These are phyloP conservation scores for Fusarium humuli DNA, from an alignment of 2,329 filamentous ascomycete species.

Conservation along the genomic window DNA sequence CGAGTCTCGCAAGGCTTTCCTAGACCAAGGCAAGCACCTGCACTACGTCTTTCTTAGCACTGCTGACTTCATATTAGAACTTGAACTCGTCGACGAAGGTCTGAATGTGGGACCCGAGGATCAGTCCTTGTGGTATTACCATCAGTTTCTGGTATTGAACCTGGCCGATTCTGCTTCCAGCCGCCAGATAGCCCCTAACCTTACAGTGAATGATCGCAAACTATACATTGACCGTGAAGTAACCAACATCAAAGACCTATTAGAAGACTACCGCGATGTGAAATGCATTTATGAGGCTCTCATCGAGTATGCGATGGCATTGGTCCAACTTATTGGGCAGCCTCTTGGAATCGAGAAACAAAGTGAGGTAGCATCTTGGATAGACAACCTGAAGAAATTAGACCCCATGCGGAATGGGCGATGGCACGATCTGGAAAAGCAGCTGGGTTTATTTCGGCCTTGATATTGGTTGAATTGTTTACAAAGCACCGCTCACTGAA, in stretches of 20 bases:
- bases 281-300: constrained; percentile 94
- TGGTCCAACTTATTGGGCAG: constrained; percentile 65
- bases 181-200: constrained; percentile 71
- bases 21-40: constrained; percentile 72
- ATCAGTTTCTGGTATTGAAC: constrained; percentile 85
- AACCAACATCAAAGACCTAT: constrained; percentile 74
- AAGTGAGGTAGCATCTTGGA: constrained; percentile 65
- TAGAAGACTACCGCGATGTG: constrained; percentile 67
- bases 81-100: constrained; percentile 79
- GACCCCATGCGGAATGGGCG: constrained; percentile 80
- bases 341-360: constrained; percentile 55
- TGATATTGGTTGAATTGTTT: not conserved
- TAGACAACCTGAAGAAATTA: constrained; percentile 73
- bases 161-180: constrained; percentile 63
- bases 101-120: constrained; percentile 92
- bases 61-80: constrained; percentile 63
- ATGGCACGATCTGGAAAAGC: constrained; percentile 76
- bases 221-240: constrained; percentile 77
- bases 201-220: constrained; percentile 71
- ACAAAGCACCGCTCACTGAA: not conserved
- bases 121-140: constrained; percentile 97
- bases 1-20: constrained; percentile 71
- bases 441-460: constrained; percentile 43
- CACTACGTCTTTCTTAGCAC: not conserved
- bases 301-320: constrained; percentile 75